Base-by-base conservation (phyloP, 208 protist genomes). In the Borovskyia barvae region DNA sequence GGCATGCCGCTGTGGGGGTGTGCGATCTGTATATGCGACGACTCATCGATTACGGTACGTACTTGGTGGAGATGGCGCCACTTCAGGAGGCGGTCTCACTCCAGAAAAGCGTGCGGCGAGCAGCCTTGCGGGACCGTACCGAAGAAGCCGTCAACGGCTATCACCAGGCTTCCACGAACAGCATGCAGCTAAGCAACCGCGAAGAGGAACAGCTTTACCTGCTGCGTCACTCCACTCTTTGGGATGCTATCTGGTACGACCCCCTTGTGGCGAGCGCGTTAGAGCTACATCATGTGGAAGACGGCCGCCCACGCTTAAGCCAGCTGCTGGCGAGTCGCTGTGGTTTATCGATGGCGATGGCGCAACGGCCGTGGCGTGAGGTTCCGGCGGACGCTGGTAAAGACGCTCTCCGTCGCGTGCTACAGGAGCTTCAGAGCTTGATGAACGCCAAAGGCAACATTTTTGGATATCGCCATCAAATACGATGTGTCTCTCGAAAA, bases 181-280 rank as follows among this genome's bases (percentile, higher is more conserved):
- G 59, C 20, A 88, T 94, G 79, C 71, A 83, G 54, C 74, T 94
- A 6, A 50, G 60, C 39, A 92, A 85, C 70, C 67, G 76, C n/a
- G 80, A 90, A 15, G 85, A 95, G 60, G 73, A 75, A 41, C 83
- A 92, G 73, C 73, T 95, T 2, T 85, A 85, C 48, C 57, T 95
- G 17, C 66, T 95, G 41, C 73, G 83, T 11, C 89, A 95, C 71
- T 67, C 66, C 26, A 82, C 79, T 7, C 57, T 95, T 26, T 95
- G 89, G 86, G 72, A 80, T 20, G 85, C 89, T 9, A 88, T 95
- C 52, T 95, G 89, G 86, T 64, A 78, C 66, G 70, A 92, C 47
- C 74, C 82, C 11, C 69, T 77, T n/a, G 60, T 81, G 39, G 89
- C 89, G 15, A 83, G 81, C 40, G 72, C 81, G 12, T 69, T 95